These are phyloP conservation scores for Neonectria faginata DNA, from an alignment of 2,329 filamentous ascomycete species.

Conservation along the genomic window DNA sequence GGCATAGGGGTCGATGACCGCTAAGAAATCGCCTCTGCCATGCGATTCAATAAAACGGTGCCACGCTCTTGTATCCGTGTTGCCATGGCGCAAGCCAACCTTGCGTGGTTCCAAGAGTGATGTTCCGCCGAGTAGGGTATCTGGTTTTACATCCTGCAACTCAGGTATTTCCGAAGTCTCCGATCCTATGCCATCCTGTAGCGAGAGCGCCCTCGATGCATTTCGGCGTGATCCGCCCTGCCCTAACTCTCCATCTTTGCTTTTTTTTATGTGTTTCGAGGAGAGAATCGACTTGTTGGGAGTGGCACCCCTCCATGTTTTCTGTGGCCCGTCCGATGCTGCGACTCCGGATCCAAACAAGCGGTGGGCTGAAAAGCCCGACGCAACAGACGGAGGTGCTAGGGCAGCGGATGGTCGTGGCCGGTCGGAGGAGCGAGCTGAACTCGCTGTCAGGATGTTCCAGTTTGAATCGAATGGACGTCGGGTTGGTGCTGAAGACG, in stretches of 20 bases:
- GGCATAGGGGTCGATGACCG: conserved; percentile 41
- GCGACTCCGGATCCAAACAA: conserved; percentile 23
- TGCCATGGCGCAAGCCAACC: conserved; percentile 32
- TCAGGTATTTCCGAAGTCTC: background rate
- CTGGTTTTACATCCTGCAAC: conserved; percentile 13
- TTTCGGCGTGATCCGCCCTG: conserved; percentile 19
- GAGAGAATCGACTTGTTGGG: conserved; percentile 8
- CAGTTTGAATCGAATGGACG: conserved; percentile 24
- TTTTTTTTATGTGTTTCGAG: conserved; percentile 31
- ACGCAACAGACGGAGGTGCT: conserved; percentile 25
- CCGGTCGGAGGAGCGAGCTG: conserved; percentile 19
- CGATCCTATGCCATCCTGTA: background rate
- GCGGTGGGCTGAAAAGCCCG: conserved; percentile 11
- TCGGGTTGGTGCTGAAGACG: conserved; percentile 36
- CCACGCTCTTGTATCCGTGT: conserved; percentile 46
- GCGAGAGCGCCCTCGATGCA: background rate
- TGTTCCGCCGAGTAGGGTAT: conserved; percentile 27
- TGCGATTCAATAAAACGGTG: conserved; percentile 42
- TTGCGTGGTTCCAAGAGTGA: conserved; percentile 39
- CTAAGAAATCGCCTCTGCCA: conserved; percentile 26
- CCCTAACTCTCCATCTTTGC: conserved; percentile 36
- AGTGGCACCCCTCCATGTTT: conserved; percentile 19
- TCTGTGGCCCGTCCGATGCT: conserved; percentile 13
- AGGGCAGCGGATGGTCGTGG: conserved; percentile 31
- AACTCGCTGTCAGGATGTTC: conserved; percentile 19